Evolutionary conservation across 257 asterid species (phyloP).

Genomic region (Thymus quinquecostatus): DNA sequence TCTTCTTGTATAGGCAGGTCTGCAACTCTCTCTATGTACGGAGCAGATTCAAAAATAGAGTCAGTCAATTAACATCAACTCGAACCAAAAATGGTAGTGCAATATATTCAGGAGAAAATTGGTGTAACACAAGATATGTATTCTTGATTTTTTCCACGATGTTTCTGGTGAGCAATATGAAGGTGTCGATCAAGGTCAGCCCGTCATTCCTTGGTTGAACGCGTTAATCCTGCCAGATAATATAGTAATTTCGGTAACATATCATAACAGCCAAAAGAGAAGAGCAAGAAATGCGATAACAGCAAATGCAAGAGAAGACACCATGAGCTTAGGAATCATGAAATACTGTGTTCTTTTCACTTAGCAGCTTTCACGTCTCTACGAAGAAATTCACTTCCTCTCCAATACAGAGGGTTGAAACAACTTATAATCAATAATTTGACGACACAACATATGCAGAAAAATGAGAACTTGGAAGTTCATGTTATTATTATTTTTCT

Average conservation of each 20-base stretch:
- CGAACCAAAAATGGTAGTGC: neutral
- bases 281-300: neutral
- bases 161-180: neutral
- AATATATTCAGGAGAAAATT: neutral
- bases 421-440: neutral
- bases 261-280: neutral
- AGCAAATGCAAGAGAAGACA: neutral
- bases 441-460: neutral
- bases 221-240: neutral
- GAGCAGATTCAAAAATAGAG: neutral
- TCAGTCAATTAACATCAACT: neutral
- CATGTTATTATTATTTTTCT: neutral
- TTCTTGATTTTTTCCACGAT: neutral
- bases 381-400: neutral
- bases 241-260: neutral
- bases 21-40: neutral
- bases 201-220: neutral
- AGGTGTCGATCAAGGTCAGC: neutral
- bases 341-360: neutral
- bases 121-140: neutral
- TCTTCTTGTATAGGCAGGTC: neutral
- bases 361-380: neutral
- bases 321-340: neutral
- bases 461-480: conserved; percentile 16
- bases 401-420: neutral